A percentile compares a stretch with the other conserved stretches of the same genome.
Conservation (phyloP, 371 early-diverging fungal species). For the Mucor mucedo region DNA sequence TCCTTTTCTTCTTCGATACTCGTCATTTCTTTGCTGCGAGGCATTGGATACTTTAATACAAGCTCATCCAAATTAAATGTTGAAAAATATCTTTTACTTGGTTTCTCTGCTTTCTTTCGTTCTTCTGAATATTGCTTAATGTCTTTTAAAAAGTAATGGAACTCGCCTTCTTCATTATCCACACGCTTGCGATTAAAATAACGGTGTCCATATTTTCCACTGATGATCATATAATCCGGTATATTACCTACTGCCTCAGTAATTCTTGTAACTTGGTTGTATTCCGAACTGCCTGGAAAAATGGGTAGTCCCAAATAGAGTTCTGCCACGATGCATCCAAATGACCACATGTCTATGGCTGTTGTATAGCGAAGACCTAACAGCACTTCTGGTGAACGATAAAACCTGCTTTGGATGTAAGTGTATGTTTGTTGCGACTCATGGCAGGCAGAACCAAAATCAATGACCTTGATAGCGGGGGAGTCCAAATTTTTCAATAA, state of each 20-base stretch:
- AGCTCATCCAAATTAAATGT: conserved; percentile 80
- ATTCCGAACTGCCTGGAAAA: conserved; percentile 94
- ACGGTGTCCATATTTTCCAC: conserved; percentile 75
- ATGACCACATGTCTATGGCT: conserved; percentile 97
- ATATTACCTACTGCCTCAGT: conserved; percentile 79
- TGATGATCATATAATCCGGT: conserved; percentile 85
- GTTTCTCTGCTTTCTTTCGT: conserved; percentile 71
- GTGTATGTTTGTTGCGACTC: conserved; percentile 87
- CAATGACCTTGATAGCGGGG: conserved; percentile 94
- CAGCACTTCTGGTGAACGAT: conserved; percentile 95
- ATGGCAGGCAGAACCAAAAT: conserved; percentile 95
- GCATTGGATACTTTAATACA: conserved; percentile 81
- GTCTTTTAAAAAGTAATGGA: conserved; percentile 73
- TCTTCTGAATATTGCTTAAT: conserved; percentile 82
- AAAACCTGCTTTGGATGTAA: conserved; percentile 95
- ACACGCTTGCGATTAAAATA: conserved; percentile 69
- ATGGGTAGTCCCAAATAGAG: conserved; percentile 86
- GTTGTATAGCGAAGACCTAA: conserved; percentile 82
- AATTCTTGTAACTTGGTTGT: conserved; percentile 87
- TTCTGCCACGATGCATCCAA: conserved; percentile 97
- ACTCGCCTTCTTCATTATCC: conserved; percentile 43
- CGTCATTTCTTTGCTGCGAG: conserved; percentile 59
- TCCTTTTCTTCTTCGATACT: conserved; percentile 75
- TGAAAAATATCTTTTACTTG: conserved; percentile 86
- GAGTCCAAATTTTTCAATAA: conserved; percentile 82